Percentiles rank a stretch among this genome's conserved stretches.
Evolutionary conservation across 768 basidiomycete species (phyloP).

Genomic region (Leccinellum rugosiceps): DNA sequence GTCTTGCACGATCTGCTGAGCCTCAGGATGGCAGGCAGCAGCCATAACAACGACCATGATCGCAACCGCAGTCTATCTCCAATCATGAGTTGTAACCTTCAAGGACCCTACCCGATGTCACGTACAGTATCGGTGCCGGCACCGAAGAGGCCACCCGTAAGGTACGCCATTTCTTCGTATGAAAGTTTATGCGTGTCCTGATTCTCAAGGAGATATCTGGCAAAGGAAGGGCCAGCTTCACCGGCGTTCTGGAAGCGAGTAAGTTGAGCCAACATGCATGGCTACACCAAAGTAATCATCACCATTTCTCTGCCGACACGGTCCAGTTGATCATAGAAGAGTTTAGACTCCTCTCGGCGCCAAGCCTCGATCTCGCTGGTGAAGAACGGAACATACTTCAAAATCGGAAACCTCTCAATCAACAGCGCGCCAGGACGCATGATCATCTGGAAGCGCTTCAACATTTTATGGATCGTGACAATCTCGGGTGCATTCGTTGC

Average conservation of each 20-base stretch:
- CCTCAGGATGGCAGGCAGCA: conserved; percentile 50
- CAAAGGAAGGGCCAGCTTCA: conserved; percentile 43
- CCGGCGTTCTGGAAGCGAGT: conserved; percentile 17
- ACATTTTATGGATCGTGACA: conserved; percentile 31
- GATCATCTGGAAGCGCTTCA: conserved; percentile 34
- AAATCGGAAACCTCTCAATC: conserved; percentile 36
- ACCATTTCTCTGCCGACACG: conserved; percentile 48
- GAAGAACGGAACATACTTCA: conserved; percentile 57
- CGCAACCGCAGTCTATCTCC: conserved; percentile 47
- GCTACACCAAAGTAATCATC: not conserved
- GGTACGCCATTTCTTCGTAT: conserved; percentile 57
- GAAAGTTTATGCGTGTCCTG: conserved; percentile 53
- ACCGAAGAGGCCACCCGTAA: conserved; percentile 63
- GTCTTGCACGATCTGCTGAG: conserved; percentile 48
- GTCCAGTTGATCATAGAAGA: conserved; percentile 53
- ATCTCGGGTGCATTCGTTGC: conserved; percentile 31
- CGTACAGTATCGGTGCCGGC: conserved; percentile 59
- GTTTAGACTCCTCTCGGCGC: conserved; percentile 50
- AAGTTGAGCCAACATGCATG: not conserved
- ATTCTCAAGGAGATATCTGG: conserved; percentile 54
- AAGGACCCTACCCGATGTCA: not conserved
- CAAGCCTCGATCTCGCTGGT: conserved; percentile 53
- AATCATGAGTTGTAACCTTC: not conserved
- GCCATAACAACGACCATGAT: conserved; percentile 58
- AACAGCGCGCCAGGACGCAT: conserved; percentile 36